Evolutionary conservation across 768 basidiomycete genomes (phyloP).

Genomic region (Boletus rubroflammeus): DNA sequence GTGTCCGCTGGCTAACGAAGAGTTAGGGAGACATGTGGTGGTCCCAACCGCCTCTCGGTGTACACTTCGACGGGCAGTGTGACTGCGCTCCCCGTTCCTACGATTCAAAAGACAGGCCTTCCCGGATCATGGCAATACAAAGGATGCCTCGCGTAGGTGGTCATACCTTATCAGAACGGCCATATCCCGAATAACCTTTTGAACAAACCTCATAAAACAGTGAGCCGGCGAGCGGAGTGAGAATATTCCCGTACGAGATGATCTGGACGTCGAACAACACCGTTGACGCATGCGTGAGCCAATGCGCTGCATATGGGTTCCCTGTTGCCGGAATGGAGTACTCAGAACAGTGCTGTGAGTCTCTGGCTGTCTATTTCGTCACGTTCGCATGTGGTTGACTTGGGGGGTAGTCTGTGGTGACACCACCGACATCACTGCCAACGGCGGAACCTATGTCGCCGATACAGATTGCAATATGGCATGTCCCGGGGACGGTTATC

Average conservation of each 20-base stretch:
- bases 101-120: slow-evolving; percentile 49
- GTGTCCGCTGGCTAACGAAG: neutral
- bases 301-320: slow-evolving; percentile 70
- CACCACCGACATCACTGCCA: slow-evolving; percentile 43
- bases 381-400: neutral
- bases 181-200: neutral
- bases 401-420: slow-evolving; percentile 63
- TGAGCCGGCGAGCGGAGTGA: slow-evolving; percentile 40
- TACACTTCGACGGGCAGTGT: slow-evolving; percentile 55
- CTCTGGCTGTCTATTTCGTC: neutral
- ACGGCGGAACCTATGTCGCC: slow-evolving; percentile 31
- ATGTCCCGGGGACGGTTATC: slow-evolving; percentile 78
- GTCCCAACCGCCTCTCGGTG: slow-evolving; percentile 66
- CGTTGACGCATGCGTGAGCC: slow-evolving; percentile 58
- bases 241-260: slow-evolving; percentile 60
- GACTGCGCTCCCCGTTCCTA: slow-evolving; percentile 57
- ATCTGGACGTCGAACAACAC: slow-evolving; percentile 60
- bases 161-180: neutral
- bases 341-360: slow-evolving; percentile 71
- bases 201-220: slow-evolving; percentile 28
- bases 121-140: slow-evolving; percentile 63
- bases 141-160: slow-evolving; percentile 61
- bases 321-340: slow-evolving; percentile 68
- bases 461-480: slow-evolving; percentile 43
- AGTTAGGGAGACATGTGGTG: slow-evolving; percentile 66